A percentile compares a stretch with the other conserved stretches of the same genome.
Conservation (phyloP, 2,329 filamentous ascomycete species). For the Immersiporthe knoxdaviesiana region DNA sequence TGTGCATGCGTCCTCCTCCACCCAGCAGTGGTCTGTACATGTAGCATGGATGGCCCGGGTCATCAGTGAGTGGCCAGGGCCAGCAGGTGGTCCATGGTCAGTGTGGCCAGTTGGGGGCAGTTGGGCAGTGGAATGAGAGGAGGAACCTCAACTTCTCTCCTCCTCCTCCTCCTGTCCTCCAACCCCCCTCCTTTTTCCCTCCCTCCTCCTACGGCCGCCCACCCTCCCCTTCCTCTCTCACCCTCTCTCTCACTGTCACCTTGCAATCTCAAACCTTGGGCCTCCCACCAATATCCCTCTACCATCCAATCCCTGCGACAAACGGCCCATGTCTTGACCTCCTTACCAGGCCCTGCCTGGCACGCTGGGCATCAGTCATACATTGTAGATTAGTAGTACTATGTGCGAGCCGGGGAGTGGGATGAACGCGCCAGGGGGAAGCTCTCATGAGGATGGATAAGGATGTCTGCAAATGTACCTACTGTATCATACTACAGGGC, state of each 20-base stretch:
- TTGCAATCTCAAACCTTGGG: not conserved
- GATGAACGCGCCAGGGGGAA: too few relatives aligned
- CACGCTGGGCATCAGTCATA: not conserved
- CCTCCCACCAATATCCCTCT: not conserved
- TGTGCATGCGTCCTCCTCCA: conserved; percentile 5
- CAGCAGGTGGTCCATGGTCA: not conserved
- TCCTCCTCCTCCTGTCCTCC: too few relatives aligned
- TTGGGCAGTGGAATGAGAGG: too few relatives aligned
- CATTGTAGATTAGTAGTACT: too few relatives aligned
- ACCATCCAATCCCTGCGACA: not conserved
- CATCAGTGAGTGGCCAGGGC: not conserved
- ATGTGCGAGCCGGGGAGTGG: too few relatives aligned
- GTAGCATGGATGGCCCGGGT: not conserved
- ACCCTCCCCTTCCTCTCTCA: too few relatives aligned
- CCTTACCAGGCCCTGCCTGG: not conserved
- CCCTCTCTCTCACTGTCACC: not conserved
- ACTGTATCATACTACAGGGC: not conserved
- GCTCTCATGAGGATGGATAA: not conserved
- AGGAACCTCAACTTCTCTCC: too few relatives aligned
- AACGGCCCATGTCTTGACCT: not conserved
- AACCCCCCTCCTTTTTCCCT: not conserved
- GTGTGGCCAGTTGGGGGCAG: not conserved
- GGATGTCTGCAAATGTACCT: not conserved
- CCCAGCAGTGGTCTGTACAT: too few relatives aligned
- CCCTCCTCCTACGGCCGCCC: too few relatives aligned